Evolutionary conservation across 495 filamentous ascomycete species (phyloP), one percentile per base, ranked within the genome.

Genomic region (Cetradonia linearis): DNA sequence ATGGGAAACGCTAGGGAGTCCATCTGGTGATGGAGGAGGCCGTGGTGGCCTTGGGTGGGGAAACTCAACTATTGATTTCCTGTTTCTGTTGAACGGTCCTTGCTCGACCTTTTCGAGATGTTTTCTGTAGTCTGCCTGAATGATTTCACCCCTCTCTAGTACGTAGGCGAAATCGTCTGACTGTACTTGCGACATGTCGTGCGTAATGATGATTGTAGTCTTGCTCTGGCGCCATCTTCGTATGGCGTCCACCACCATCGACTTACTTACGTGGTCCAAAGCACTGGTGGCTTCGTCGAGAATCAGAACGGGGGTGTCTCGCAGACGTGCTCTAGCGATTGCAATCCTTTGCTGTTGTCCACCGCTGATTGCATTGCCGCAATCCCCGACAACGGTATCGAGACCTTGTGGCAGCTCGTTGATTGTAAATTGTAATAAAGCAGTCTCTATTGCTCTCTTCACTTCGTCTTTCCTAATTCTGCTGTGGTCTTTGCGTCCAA

Each of bases 171-270:
- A 92, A 58, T 96, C 91, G 20, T 82, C 64, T 0, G 82, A 77
- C 28, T 72, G 72, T 38, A 98, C 94, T 55, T 94, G 87, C 0
- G 84, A 80, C 52, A 90, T 84, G 62, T 97, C 90, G 65, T 97
- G 93, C 0, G 93, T 96, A 66, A 95, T 87, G 25, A 89, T 85
- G 56, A 96, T 83, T 1, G 88, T 89, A 0, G 89, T 96, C 52
- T 86, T 83, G 11, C 84, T 85, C 56, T 77, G 75, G 1, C 87
- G 77, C 64, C 83, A 87, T 58, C 78, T 77, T 42, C 90, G 83
- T 56, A 95, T 73, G 1, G 83, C 83, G 5, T 84, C 81, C 70
- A 93, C 86, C 48, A 95, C 72, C 16, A 84, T 74, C 30, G 75
- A 73, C 67, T 91, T 87, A 60, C 83, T 86, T 46, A 79, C 80